phyloP scores from a whole-genome alignment of 805 yeast species.

The Suhomyces sp. region DNA sequence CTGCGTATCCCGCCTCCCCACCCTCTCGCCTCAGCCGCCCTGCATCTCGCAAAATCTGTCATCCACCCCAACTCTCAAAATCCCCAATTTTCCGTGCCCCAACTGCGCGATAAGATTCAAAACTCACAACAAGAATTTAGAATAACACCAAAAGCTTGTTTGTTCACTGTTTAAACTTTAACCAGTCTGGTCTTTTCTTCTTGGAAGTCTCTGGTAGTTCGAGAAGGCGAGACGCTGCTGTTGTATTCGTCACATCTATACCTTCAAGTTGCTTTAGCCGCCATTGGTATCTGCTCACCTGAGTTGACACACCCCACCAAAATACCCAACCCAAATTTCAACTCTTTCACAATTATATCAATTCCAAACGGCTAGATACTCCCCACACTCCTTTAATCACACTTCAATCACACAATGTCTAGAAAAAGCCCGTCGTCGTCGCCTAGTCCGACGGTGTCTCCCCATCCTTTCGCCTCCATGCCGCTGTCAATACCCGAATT shows the following conservation, averaged over 20 bases:
- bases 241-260: neutral
- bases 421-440: neutral
- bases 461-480: neutral
- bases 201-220: neutral
- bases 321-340: neutral
- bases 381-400: neutral
- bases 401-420: neutral
- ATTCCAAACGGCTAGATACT: neutral
- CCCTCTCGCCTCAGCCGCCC: neutral
- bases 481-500: neutral
- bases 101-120: conserved; percentile 1
- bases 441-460: neutral
- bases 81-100: neutral
- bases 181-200: neutral
- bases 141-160: neutral
- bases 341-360: neutral
- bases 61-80: neutral
- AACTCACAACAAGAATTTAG: neutral
- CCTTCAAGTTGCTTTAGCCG: neutral
- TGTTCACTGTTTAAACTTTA: neutral
- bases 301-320: neutral
- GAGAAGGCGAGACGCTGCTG: neutral
- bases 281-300: neutral
- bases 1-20: neutral
- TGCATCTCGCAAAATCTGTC: neutral